Base-by-base conservation (phyloP, 192 early-diverging fungal genomes). In the Rhizoclosmatium sp. region DNA sequence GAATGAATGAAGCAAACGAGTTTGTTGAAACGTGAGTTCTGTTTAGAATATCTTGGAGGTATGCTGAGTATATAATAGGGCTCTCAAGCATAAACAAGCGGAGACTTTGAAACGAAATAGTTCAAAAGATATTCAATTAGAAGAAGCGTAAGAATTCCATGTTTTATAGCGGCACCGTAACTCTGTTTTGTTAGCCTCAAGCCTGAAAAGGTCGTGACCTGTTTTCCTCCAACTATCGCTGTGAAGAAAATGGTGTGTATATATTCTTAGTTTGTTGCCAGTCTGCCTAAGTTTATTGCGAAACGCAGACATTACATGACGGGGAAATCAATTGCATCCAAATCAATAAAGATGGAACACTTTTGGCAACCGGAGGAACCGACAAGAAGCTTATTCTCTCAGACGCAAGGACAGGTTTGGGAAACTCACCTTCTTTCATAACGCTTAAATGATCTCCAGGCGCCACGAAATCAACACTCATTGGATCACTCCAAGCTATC, bases 1-100 rank as follows among this genome's bases (percentile, higher is more conserved):
- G 92, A 79, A 94, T 99, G 91, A 98, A 99, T 82, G 94, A 95
- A 59, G 95, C 92, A 2, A 99, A 95, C 70, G 88, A 90, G 65
- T 94, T 95, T 85, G 89, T 94, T 76, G 97, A 97, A 90, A 86
- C 82, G 93, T 92, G 86, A 81, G 80, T 84, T 59, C 64, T 75
- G 68, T 39, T 39, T 54, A 31, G 62, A 16, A 10, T 65, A 21
- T 10, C 21, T 5, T 42, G 62, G 23, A 65, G 62, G 0, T 9
- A 64, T 9, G 61, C 61, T 64, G 21, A 64, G 21, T 7, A 65
- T 59, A 21, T 69, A 65, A 2, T 47, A 78, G 77, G 10, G 77
- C 77, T 3, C 45, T 78, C 31, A 78, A 78, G 59, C 58, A 66
- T 23, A 80, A 80, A 42, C 40, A 80, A 48, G 61, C 54, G 2